Conservation (phyloP, 768 basidiomycete genomes). For the Clathrus columnatus region DNA sequence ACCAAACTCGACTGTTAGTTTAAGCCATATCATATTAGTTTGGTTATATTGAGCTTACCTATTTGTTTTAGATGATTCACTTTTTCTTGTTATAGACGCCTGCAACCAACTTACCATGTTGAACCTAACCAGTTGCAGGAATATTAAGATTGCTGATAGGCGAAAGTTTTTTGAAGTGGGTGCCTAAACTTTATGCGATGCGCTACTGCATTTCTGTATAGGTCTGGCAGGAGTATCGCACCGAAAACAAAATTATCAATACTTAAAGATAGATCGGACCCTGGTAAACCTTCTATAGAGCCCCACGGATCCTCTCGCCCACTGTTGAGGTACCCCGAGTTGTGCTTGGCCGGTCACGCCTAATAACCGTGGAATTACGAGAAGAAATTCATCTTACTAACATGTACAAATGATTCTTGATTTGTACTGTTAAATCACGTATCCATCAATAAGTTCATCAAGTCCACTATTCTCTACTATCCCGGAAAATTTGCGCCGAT, state of each 20-base stretch:
- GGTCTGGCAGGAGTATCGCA: neutral
- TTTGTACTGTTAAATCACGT: too few species aligned
- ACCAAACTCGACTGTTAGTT: constrained; percentile 53
- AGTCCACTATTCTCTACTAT: too few species aligned
- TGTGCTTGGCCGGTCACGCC: too few species aligned
- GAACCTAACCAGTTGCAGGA: constrained; percentile 60
- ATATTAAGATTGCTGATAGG: constrained; percentile 48
- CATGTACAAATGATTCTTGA: too few species aligned
- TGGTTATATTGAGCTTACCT: neutral
- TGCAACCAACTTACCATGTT: constrained; percentile 45
- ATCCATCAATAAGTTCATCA: too few species aligned
- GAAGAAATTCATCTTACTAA: too few species aligned
- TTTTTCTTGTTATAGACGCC: constrained; percentile 49
- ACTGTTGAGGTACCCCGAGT: too few species aligned
- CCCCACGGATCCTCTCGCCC: too few species aligned
- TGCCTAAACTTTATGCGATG: neutral
- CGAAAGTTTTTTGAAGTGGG: constrained; percentile 59
- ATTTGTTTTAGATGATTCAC: neutral
- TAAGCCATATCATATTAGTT: neutral
- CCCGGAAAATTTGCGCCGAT: too few species aligned
- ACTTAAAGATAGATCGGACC: too few species aligned
- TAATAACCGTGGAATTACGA: too few species aligned
- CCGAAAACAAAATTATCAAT: neutral
- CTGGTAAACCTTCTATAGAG: too few species aligned
- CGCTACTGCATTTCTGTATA: neutral